Evolutionary conservation across 139 green algal species (phyloP).

Genomic region (Micractinium sp.): DNA sequence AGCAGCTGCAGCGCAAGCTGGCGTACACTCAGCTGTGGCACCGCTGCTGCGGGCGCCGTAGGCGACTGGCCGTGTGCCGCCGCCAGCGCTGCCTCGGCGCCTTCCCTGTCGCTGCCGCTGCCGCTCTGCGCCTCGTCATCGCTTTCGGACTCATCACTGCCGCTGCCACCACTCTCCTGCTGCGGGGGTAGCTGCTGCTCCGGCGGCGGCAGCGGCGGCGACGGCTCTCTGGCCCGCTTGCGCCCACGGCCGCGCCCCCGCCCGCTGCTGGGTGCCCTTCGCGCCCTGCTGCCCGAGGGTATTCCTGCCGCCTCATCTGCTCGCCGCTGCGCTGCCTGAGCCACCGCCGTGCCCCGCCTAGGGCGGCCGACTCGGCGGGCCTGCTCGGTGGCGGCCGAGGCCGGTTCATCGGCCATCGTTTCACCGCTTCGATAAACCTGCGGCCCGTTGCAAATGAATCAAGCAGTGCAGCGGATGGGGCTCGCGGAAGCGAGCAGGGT

Average conservation of each 20-base stretch:
- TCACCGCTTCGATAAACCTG: no score
- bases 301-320: background rate
- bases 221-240: background rate
- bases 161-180: background rate
- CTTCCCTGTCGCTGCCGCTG: background rate
- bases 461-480: no score
- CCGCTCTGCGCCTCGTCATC: background rate
- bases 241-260: no score
- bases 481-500: no score
- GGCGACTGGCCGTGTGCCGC: background rate
- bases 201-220: background rate
- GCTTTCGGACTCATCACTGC: background rate
- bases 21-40: background rate
- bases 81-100: background rate
- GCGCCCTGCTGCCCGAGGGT: background rate
- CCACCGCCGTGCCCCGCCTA: background rate
- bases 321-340: background rate
- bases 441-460: no score
- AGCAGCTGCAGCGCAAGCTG: constrained; percentile 1
- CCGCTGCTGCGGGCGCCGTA: background rate
- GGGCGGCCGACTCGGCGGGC: background rate
- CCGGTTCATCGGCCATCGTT: no score
- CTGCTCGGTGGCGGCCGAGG: background rate
- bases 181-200: background rate
- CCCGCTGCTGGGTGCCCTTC: background rate